A percentile compares a stretch with the other conserved stretches of the same genome.
Conservation (phyloP, 345 rosid genomes). For the Mercurialis annua region DNA sequence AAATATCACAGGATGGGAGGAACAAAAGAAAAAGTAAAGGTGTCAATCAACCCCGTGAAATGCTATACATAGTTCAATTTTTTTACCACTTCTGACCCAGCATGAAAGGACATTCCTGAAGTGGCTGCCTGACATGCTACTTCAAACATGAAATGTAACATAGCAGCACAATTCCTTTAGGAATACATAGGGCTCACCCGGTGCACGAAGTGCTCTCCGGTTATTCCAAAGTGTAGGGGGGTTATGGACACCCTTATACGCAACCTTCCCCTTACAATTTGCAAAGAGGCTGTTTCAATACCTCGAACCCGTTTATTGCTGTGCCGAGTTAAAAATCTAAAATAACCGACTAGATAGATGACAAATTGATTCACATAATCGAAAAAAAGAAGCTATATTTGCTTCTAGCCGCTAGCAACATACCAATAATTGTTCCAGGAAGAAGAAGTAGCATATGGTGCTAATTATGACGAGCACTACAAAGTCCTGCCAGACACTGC, state of each 20-base stretch:
- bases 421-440: slow-evolving; percentile 93
- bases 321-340: no score
- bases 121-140: neutral
- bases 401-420: slow-evolving; percentile 22
- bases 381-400: neutral
- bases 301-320: no score
- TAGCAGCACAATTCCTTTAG: neutral
- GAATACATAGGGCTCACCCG: no score
- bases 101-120: neutral
- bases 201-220: no score
- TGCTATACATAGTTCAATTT: neutral
- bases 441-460: slow-evolving; percentile 91
- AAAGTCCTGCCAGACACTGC: slow-evolving; percentile 96
- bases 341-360: no score
- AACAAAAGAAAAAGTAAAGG: neutral
- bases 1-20: neutral
- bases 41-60: neutral
- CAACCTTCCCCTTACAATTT: no score
- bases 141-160: neutral
- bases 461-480: slow-evolving; percentile 87
- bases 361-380: no score
- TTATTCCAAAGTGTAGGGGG: no score
- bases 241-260: no score
- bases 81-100: neutral
- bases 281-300: no score